A percentile compares a stretch with the other conserved stretches of the same genome.
These are phyloP conservation scores for Protea cynaroides DNA, from an alignment of 164 flowering plant species.

Conservation along the genomic window DNA sequence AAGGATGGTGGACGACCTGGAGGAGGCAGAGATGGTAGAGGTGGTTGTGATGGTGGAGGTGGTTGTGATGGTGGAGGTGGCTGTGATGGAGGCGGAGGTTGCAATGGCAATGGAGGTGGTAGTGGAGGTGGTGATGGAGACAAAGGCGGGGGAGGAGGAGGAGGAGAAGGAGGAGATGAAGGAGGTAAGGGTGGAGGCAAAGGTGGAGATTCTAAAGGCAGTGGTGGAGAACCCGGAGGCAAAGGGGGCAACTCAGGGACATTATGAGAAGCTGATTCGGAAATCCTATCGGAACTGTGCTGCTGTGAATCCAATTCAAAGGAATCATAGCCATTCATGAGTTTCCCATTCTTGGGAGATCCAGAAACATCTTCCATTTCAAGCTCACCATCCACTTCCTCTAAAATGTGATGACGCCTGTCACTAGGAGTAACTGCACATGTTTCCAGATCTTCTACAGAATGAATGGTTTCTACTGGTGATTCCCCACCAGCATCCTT, in stretches of 20 bases:
- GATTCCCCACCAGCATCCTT: constrained; percentile 34
- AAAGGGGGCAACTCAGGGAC: constrained; percentile 39
- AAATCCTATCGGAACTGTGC: constrained; percentile 19
- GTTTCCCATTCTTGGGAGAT: constrained; percentile 44
- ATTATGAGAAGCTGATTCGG: constrained; percentile 25
- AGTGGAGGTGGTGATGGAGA: constrained; percentile 43
- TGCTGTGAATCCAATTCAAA: constrained; percentile 21
- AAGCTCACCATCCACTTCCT: constrained; percentile 88
- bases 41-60: constrained; percentile 15
- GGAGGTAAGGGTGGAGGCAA: constrained; percentile 59
- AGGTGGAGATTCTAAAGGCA: constrained; percentile 62
- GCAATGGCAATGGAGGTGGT: constrained; percentile 36
- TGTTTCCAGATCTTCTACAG: constrained; percentile 32
- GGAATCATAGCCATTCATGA: constrained; percentile 15
- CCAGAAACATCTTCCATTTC: constrained; percentile 94
- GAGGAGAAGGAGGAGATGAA: constrained; percentile 42
- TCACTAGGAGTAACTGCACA: constrained; percentile 48
- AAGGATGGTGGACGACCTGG: constrained; percentile 29
- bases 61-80: constrained; percentile 26
- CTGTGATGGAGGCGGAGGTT: constrained; percentile 27
- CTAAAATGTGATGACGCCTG: constrained; percentile 60
- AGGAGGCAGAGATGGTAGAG: constrained; percentile 25
- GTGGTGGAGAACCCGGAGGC: constrained; percentile 65
- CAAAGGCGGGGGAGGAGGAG: constrained; percentile 26
- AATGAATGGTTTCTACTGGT: constrained; percentile 21